Evolutionary conservation across 345 rosid genomes (phyloP).

Genomic region (Salix suchowensis): DNA sequence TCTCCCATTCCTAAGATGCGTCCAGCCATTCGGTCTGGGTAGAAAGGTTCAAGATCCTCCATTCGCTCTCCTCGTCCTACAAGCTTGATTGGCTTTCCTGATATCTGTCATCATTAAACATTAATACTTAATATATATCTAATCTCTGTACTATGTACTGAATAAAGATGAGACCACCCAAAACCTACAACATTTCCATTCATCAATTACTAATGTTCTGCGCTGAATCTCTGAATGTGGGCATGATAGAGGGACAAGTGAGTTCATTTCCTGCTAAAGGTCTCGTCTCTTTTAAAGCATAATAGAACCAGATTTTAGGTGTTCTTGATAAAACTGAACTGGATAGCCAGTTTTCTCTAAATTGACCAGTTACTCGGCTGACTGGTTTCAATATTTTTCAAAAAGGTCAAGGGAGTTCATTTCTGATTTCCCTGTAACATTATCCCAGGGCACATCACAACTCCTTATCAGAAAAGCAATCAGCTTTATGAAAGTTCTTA

Average conservation of each 20-base stretch:
- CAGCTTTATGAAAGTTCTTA: not conserved
- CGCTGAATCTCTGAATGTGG: not conserved
- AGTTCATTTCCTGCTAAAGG: not conserved
- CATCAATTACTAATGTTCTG: not conserved
- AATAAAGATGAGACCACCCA: slow-evolving; percentile 2
- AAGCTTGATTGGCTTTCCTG: slow-evolving; percentile 94
- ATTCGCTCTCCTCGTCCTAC: slow-evolving; percentile 96
- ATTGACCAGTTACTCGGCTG: not conserved
- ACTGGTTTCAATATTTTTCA: not conserved
- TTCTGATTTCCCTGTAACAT: not conserved
- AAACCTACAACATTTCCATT: not conserved
- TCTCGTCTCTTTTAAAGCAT: not conserved
- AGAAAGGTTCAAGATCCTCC: slow-evolving; percentile 99
- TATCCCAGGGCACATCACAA: not conserved
- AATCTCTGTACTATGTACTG: not conserved
- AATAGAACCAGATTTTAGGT: not conserved
- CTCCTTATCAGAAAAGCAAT: not conserved
- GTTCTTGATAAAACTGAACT: not conserved
- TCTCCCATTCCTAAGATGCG: slow-evolving; percentile 98
- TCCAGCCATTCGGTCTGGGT: slow-evolving; percentile 98
- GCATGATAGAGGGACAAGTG: not conserved
- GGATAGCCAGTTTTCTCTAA: not conserved
- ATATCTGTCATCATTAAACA: slow-evolving; percentile 49
- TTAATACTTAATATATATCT: slow-evolving; percentile 1
- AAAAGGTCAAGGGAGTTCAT: not conserved